Conservation (phyloP, 768 basidiomycete genomes). For the Tulasnella sp. region DNA sequence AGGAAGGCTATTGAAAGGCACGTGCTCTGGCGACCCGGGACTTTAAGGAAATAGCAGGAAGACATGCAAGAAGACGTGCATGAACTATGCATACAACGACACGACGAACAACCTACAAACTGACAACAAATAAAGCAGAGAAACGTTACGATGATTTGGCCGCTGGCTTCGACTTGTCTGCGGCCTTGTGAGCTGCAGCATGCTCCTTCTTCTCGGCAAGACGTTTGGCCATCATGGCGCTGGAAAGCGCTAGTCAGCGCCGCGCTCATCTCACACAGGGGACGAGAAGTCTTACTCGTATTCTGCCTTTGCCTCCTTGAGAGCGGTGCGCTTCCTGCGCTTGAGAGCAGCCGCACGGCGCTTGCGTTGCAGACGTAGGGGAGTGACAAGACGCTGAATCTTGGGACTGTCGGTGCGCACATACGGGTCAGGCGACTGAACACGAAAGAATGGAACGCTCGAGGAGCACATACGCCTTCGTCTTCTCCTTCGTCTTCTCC, state of each 20-base stretch:
- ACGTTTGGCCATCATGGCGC: conserved; percentile 77
- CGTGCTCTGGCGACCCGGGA: not conserved
- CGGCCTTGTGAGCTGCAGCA: conserved; percentile 55
- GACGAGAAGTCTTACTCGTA: conserved; percentile 60
- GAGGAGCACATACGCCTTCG: conserved; percentile 68
- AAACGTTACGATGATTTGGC: not conserved
- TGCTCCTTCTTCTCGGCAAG: conserved; percentile 91
- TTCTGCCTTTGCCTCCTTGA: conserved; percentile 94
- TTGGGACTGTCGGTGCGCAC: conserved; percentile 60
- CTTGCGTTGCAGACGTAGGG: conserved; percentile 91
- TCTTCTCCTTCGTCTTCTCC: conserved; percentile 86
- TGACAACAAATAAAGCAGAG: not conserved
- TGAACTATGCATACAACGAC: conserved; percentile 6
- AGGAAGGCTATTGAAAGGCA: not conserved
- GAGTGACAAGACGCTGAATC: conserved; percentile 95
- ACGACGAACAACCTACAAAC: conserved; percentile 1
- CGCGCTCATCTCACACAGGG: not conserved
- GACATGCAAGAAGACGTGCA: not conserved
- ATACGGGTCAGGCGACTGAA: not conserved
- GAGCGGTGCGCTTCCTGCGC: conserved; percentile 78
- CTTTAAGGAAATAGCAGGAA: not conserved
- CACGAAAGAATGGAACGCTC: conserved; percentile 6
- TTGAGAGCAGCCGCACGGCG: conserved; percentile 87
- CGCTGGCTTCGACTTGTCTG: not conserved
- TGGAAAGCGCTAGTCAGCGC: conserved; percentile 32